These are phyloP conservation scores for Glycine latifolia DNA, from an alignment of 306 rosid species.

Conservation along the genomic window DNA sequence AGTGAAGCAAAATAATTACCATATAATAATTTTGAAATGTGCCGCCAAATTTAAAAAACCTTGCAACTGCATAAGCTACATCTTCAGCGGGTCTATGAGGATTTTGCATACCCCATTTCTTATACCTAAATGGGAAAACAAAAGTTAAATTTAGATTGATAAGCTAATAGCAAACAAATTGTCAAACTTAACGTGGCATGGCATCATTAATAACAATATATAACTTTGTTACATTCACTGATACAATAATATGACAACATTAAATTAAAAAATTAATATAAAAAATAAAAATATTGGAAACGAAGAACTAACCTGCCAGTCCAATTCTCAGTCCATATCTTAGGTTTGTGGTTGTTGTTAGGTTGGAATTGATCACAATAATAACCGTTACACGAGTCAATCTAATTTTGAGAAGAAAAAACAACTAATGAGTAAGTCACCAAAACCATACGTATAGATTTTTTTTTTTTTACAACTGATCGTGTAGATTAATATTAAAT, in stretches of 20 bases:
- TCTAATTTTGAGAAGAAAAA: neutral
- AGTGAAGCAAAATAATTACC: slow-evolving; percentile 12
- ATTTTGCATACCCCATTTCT: slow-evolving; percentile 42
- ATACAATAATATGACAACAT: no score
- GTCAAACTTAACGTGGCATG: no score
- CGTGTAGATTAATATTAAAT: no score
- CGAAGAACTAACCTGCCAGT: slow-evolving; percentile 29
- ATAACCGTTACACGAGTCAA: slow-evolving; percentile 34
- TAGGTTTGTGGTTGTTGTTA: neutral
- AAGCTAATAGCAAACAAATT: no score
- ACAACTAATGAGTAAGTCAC: no score
- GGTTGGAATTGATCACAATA: slow-evolving; percentile 38
- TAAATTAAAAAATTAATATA: no score
- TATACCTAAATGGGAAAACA: neutral
- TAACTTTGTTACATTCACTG: no score
- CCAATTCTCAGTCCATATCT: slow-evolving; percentile 46
- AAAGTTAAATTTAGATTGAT: no score
- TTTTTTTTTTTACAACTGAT: no score
- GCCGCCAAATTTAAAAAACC: slow-evolving; percentile 50
- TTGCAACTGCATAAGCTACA: slow-evolving; percentile 22
- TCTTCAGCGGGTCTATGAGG: no score
- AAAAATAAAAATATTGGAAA: slow-evolving; percentile 13
- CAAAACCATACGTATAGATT: no score
- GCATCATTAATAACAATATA: no score
- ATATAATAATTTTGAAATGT: slow-evolving; percentile 55